Evolutionary conservation across 371 early-diverging fungal species (phyloP), one percentile per base, ranked within the genome.

Genomic region (Paramicrosporidium saccamoebae): DNA sequence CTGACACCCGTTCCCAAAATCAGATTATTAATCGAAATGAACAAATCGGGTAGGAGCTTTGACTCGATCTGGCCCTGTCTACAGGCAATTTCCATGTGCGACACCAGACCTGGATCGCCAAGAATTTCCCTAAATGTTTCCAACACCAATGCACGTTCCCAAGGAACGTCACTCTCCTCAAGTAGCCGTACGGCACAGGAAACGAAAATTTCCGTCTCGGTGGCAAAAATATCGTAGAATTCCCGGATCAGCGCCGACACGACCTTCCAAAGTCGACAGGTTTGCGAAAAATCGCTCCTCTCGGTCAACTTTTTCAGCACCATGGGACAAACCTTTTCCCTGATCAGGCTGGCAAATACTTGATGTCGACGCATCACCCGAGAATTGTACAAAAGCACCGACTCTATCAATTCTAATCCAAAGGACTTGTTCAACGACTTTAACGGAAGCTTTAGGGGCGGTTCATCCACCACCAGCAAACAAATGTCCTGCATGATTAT

Each of bases 161-260:
- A 88, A n/a, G n/a, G n/a, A n/a, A n/a, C n/a, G n/a, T n/a, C n/a
- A n/a, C n/a, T n/a, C n/a, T n/a, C 57, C 12, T 73, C 81, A 14
- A 77, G 30, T 7, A 72, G 51, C 33, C 73, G 66, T 16, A 64
- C 51, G 32, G 78, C 52, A 54, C 82, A 66, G 3, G 77, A 58
- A 20, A 90, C 35, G 27, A 84, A 79, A 14, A 86, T 69, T 35
- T 86, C 88, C 39, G 78, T 74, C 29, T 84, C 86, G 39, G 65
- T 69, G 5, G 49, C 32, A 48, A 86, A 31, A 3, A 60, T 46
- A 16, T 51, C 52, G 27, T 54, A 56, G 32, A 78, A 66, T 24
- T 72, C 52, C 26, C 64, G 64, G 19, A 82, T 55, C 10, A 84
- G 47, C 15, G 65, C 52, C 26, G 60, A 53, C 1, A 77, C 61